Evolutionary conservation across 2,329 filamentous ascomycete species (phyloP).

Genomic region (Leptosphaerulina australis): DNA sequence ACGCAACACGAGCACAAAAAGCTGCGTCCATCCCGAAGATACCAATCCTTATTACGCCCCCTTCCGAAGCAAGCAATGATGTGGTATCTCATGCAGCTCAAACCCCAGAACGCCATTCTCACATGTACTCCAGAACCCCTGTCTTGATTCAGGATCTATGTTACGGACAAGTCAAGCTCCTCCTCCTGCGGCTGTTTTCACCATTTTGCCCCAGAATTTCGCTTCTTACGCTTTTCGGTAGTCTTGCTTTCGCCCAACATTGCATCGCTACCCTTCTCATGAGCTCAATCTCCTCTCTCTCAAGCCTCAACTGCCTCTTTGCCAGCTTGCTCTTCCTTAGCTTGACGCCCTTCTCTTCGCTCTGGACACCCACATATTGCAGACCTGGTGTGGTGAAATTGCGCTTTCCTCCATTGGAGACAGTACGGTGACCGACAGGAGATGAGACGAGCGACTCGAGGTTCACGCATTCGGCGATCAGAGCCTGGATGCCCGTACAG

Average conservation of each 20-base stretch:
- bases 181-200: conserved; percentile 1
- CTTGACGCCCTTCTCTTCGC: conserved; percentile 36
- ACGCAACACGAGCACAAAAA: too few species aligned
- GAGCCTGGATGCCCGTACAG: conserved; percentile 52
- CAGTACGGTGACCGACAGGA: conserved; percentile 25
- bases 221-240: conserved; percentile 24
- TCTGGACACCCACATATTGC: conserved; percentile 15
- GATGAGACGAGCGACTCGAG: conserved; percentile 52
- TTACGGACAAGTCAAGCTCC: conserved; percentile 18
- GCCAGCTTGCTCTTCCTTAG: conserved; percentile 52
- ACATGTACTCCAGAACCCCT: background rate
- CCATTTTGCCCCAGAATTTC: conserved; percentile 4
- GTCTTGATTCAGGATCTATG: background rate
- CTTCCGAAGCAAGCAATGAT: conserved; percentile 9
- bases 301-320: conserved; percentile 52
- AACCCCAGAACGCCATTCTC: conserved; percentile 3
- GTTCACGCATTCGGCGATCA: conserved; percentile 53
- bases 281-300: conserved; percentile 52
- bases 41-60: too few species aligned
- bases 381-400: conserved; percentile 28
- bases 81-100: conserved; percentile 17
- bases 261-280: conserved; percentile 52
- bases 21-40: too few species aligned
- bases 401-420: conserved; percentile 20
- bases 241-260: conserved; percentile 48